Base-by-base conservation (phyloP, 179 eudicot species). In the Beta corolliflora region DNA sequence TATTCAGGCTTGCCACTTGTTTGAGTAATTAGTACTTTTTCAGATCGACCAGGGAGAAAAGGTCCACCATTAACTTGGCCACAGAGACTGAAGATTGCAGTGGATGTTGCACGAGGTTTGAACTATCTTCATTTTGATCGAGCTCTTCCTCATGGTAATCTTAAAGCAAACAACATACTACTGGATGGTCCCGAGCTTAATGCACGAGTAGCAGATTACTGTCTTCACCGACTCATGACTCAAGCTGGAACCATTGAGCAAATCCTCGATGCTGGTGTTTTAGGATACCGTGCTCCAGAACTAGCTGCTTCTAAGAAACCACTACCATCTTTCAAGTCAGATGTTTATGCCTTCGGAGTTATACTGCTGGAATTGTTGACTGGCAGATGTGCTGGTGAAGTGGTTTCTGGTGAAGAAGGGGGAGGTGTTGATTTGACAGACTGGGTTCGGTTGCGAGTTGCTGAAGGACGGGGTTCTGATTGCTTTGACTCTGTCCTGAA, bases 171-270 rank as follows among this genome's bases (percentile, higher is more conserved):
- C 82, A 95, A 95, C 86, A 80, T 95, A 29, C 79, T 95, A 18
- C 77, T 95, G 54, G 98, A 93, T 5, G 97, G 97, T 14, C 77
- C 95, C 4, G 94, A 93, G 71, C 89, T 91, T 0, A 91, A 89
- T 82, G 99, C 91, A 16, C 91, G 93, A 23, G 92, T 95, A 23
- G 92, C 98, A 18, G 99, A 95, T 77, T 93, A 94, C 88, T 91
- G 97, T 79, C 98, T 95, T 66, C 99, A 95, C 89, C 97, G 98
- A 56, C 94, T 95, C 66, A 93, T 95, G 98, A 93, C 94, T 76
- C 95, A 90, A 66, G 91, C 98, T 1, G 99, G 97, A 41, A 95
- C 97, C n/a, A 86, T 87, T 8, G 97, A 95, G 75, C 99, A 95
- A 84, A 95, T 95, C 71, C 95, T 94, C 5, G 98, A 95, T 80